Evolutionary conservation across 192 early-diverging fungal genomes (phyloP), one percentile per base, ranked within the genome.

Genomic region (Gamsiella multidivaricata): DNA sequence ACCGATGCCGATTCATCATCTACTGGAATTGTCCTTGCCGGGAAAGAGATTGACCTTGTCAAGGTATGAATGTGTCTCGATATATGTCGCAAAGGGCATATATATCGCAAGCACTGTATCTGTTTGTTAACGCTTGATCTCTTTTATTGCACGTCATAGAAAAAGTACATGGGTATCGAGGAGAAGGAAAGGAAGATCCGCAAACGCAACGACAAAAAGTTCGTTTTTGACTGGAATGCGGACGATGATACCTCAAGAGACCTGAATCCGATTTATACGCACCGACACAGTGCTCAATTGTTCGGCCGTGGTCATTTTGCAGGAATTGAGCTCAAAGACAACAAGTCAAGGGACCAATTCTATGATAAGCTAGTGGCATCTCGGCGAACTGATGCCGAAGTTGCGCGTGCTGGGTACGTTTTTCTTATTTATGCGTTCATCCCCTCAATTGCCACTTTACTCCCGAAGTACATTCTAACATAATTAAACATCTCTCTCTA

Each of bases 221-320:
- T 99, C 80, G 93, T 95, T 17, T 99, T 99, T 86, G 97, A 97
- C 76, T 99, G 97, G 97, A 94, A 92, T 58, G 92, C 94, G 0
- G 85, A 86, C 26, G 97, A 99, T 79, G 97, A 99, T 69, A 99
- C 97, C 3, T 96, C 97, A 18, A 83, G 90, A 36, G 96, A 98
- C 66, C 89, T 93, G 54, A 96, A 94, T 76, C 95, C 96, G 14
- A 79, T 99, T 7, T 99, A 99, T 79, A 87, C 88, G 52, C 86
- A 91, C 61, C 83, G 89, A 15, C 84, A 88, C 58, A 85, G 85
- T 58, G 82, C 85, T 33, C 89, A 89, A 54, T 85, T 98, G 62
- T 96, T 94, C 87, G 96, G 96, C 3, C 84, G 96, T 55, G 97
- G 94, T 5, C 90, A 89, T 54, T 81, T 96, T 80, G 94, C 92